Percentiles rank a stretch among this genome's conserved stretches.
Conservation (phyloP, 2,329 filamentous ascomycete species). For the Hymenoscyphus repandus region DNA sequence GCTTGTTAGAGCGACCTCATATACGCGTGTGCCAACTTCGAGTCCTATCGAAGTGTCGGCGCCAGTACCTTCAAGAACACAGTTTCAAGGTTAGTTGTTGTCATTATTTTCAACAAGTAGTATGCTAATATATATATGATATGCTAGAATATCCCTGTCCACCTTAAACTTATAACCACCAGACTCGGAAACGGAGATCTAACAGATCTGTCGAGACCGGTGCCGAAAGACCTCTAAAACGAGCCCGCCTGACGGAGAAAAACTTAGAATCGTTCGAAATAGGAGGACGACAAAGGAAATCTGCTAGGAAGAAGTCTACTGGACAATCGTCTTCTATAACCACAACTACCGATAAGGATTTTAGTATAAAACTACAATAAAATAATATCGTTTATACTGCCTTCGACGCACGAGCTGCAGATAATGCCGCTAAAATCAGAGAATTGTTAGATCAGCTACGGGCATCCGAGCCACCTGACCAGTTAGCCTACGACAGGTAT, state of each 20-base stretch:
- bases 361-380: slow-evolving; percentile 9
- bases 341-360: slow-evolving; percentile 10
- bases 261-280: slow-evolving; percentile 17
- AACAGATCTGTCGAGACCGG: slow-evolving; percentile 15
- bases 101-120: slow-evolving; percentile 13
- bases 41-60: slow-evolving; percentile 12
- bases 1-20: slow-evolving; percentile 11
- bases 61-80: slow-evolving; percentile 11
- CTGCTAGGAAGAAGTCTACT: slow-evolving; percentile 10
- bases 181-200: slow-evolving; percentile 16
- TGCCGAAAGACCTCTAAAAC: not conserved
- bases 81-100: slow-evolving; percentile 18
- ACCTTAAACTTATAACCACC: slow-evolving; percentile 1
- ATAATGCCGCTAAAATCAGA: too few species aligned
- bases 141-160: slow-evolving; percentile 14
- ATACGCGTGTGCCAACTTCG: slow-evolving; percentile 15
- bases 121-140: slow-evolving; percentile 16
- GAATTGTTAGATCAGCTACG: too few species aligned
- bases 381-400: slow-evolving; percentile 11
- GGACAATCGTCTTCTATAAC: slow-evolving; percentile 7
- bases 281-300: slow-evolving; percentile 11
- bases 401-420: not conserved
- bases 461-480: too few species aligned
- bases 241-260: slow-evolving; percentile 15
- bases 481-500: not conserved